Base-by-base conservation (phyloP, 176 grass and related monocot genomes). In the Phyllostachys edulis region DNA sequence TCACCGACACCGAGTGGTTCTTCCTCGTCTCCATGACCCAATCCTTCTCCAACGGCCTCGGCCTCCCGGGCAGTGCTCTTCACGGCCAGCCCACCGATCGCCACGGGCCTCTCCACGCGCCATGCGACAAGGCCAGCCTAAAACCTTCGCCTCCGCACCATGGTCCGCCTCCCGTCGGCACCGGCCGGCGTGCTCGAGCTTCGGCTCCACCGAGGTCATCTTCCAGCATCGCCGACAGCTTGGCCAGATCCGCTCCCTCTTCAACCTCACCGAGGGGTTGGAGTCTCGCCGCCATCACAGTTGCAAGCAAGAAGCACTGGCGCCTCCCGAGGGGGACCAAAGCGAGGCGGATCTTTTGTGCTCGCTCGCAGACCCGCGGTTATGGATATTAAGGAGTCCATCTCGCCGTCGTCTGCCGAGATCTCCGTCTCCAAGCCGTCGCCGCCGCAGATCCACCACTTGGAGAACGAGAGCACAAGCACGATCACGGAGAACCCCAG, bases 11-110 rank as follows among this genome's bases (percentile, higher is more conserved):
- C 47, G 95, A 95, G 90, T 98, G 95, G 95, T 95, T 95, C 76
- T 98, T 98, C 82, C 95, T 98, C 78, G 95, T 98, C 34, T 98
- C 95, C 79, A 98, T 98, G 95, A 98, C 92, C 27, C 96, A 95
- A 67, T 93, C 82, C 21, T 98, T 98, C 73, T 21, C 79, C 86
- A 90, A 89, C 65, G 89, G 89, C 18, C 27, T 73, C 0, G 91
- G 91, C 0, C 66, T 98, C 8, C 96, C 96, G 0, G 87, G 96
- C 0, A 87, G 89, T 83, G 40, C 69, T 91, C 49, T 87, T 92
- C 75, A 9, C 1, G 85, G 73, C 0, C 75, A 84, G 14, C 80
- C 91, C 46, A 91, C 12, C 15, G 92, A 80, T 98, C 54, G 44
- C 91, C 16, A 80, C 92, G 0, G 90, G 87, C 16, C 82, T 93